These are phyloP conservation scores for Eudorina sp. DNA, from an alignment of 139 green algal species.

Conservation along the genomic window DNA sequence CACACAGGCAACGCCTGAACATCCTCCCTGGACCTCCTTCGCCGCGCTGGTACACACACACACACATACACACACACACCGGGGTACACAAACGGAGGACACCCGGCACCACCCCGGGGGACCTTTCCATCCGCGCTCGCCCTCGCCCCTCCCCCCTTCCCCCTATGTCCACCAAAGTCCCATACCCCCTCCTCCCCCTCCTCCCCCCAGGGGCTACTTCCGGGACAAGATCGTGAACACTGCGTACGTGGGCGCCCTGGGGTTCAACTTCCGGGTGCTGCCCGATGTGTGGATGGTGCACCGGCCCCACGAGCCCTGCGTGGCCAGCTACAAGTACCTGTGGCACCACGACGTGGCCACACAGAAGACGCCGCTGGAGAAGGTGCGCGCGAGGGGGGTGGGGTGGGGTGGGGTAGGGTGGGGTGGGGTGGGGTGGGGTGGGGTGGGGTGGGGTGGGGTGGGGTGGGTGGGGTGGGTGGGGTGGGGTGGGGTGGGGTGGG, in stretches of 20 bases:
- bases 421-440: background rate
- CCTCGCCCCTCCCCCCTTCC: background rate
- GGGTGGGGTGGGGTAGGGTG: background rate
- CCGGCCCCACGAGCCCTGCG: background rate
- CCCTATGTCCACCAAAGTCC: background rate
- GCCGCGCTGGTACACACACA: no score
- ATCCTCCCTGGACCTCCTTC: no score
- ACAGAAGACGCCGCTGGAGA: background rate
- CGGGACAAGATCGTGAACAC: constrained; percentile 2
- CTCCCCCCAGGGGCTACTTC: background rate
- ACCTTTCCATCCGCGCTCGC: background rate
- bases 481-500: background rate
- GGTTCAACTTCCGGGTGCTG: background rate
- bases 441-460: background rate
- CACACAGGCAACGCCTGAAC: background rate
- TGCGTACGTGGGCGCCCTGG: background rate
- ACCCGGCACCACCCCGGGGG: no score
- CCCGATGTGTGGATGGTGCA: constrained; percentile 12
- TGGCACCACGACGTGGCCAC: background rate
- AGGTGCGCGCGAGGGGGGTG: background rate
- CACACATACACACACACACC: no score
- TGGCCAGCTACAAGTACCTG: constrained; percentile 10
- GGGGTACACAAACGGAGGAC: no score
- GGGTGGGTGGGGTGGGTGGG: background rate
- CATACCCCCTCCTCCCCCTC: no score